A percentile compares a stretch with the other conserved stretches of the same genome.
phyloP scores from a whole-genome alignment of 2,329 filamentous ascomycete genomes.

The Epichloe uncinata region DNA sequence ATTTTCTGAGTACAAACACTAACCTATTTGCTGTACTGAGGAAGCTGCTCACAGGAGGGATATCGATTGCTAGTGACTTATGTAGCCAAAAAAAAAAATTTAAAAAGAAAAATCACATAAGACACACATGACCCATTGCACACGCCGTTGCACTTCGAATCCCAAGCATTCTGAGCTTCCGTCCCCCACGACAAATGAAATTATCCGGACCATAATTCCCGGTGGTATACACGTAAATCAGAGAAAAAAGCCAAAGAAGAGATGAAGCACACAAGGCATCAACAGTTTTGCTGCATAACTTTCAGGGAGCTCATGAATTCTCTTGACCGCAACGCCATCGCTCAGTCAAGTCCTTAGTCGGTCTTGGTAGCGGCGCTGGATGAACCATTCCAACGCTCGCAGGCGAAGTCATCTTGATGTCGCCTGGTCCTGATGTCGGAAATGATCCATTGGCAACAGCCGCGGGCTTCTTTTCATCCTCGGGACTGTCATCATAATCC shows the following conservation, averaged over 20 bases:
- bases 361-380: slow-evolving; percentile 25
- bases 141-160: not conserved
- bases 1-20: not conserved
- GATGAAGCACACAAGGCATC: slow-evolving; percentile 9
- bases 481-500: slow-evolving; percentile 89
- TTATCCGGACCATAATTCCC: slow-evolving; percentile 3
- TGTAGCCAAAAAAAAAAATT: slow-evolving; percentile 14
- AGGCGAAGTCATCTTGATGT: slow-evolving; percentile 31
- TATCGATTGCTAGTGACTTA: slow-evolving; percentile 16
- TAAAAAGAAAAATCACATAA: not conserved
- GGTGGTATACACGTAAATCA: slow-evolving; percentile 6
- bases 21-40: not conserved
- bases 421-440: slow-evolving; percentile 33
- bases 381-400: slow-evolving; percentile 24
- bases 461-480: slow-evolving; percentile 59
- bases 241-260: slow-evolving; percentile 12
- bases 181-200: slow-evolving; percentile 9
- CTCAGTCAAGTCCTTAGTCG: slow-evolving; percentile 20
- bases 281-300: slow-evolving; percentile 10
- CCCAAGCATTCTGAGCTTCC: not conserved
- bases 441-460: slow-evolving; percentile 30
- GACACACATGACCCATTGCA: not conserved
- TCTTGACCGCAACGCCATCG: not conserved
- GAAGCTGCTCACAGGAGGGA: slow-evolving; percentile 9
- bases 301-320: slow-evolving; percentile 14